phyloP scores from a whole-genome alignment of 2,329 filamentous ascomycete genomes.

The Paecilomyces sp. region DNA sequence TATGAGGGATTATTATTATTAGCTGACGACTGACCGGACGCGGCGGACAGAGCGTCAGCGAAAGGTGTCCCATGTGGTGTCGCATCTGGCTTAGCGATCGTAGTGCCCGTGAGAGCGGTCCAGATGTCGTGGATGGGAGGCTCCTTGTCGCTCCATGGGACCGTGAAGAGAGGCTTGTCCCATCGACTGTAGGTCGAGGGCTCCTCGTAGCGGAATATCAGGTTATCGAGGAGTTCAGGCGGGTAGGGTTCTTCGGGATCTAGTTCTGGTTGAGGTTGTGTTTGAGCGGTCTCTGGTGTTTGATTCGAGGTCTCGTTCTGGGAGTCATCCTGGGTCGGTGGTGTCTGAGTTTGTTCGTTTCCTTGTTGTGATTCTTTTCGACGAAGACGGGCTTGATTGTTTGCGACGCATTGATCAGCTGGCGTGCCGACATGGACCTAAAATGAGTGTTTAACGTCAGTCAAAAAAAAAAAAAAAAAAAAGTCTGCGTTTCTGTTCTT shows the following conservation, averaged over 20 bases:
- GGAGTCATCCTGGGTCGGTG: background rate
- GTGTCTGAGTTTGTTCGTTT: constrained; percentile 2
- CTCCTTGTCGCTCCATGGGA: constrained; percentile 48
- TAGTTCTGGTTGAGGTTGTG: constrained; percentile 3
- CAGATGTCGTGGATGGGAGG: constrained; percentile 55
- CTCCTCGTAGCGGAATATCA: constrained; percentile 61
- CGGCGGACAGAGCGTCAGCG: background rate
- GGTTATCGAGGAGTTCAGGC: constrained; percentile 53
- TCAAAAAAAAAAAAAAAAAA: too few species aligned
- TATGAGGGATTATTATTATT: constrained; percentile 12
- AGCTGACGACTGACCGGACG: constrained; percentile 2
- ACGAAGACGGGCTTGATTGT: constrained; percentile 39
- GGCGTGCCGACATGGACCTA: constrained; percentile 54
- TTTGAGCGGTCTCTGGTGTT: constrained; percentile 1
- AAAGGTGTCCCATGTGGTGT: background rate
- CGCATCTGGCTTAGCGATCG: constrained; percentile 15
- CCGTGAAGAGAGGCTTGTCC: constrained; percentile 60
- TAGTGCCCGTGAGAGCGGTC: constrained; percentile 44
- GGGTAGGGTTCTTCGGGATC: constrained; percentile 39
- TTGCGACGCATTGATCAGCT: constrained; percentile 47
- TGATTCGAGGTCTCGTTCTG: background rate
- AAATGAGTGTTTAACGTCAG: constrained; percentile 2
- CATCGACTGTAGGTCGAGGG: constrained; percentile 59
- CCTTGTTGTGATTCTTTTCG: constrained; percentile 8
- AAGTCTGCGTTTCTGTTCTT: too few species aligned